Evolutionary conservation across 768 basidiomycete genomes (phyloP).

Genomic region (Cystofilobasidium macerans): DNA sequence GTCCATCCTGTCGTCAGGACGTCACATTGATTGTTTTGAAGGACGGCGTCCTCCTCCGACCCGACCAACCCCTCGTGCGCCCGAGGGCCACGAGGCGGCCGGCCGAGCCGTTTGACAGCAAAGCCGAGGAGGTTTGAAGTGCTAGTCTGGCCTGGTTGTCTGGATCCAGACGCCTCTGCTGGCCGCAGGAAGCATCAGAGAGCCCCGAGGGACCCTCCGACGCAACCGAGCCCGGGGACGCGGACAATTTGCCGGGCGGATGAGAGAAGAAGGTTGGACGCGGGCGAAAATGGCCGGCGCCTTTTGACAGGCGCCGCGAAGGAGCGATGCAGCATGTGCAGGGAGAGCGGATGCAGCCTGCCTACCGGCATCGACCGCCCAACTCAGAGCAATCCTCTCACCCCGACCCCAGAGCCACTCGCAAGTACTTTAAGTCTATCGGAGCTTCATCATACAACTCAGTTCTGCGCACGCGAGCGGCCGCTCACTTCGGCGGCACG

Average conservation of each 20-base stretch:
- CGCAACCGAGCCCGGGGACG: background rate
- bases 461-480: background rate
- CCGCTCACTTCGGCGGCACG: constrained; percentile 41
- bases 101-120: background rate
- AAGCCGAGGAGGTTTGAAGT: background rate
- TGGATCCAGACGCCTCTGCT: background rate
- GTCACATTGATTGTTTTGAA: constrained; percentile 10
- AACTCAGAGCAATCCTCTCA: too few species aligned
- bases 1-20: constrained; percentile 9
- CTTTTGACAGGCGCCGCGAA: too few species aligned
- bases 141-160: background rate
- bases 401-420: too few species aligned
- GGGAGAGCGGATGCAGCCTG: too few species aligned
- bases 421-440: too few species aligned
- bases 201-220: background rate
- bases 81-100: background rate
- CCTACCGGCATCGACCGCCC: too few species aligned
- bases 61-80: background rate
- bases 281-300: too few species aligned
- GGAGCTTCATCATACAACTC: too few species aligned
- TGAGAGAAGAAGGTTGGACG: too few species aligned
- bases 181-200: background rate
- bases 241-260: background rate
- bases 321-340: too few species aligned
- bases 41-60: background rate